These are phyloP conservation scores for Kluyveromyces sp. DNA, from an alignment of 1,139 yeast species.

Conservation along the genomic window DNA sequence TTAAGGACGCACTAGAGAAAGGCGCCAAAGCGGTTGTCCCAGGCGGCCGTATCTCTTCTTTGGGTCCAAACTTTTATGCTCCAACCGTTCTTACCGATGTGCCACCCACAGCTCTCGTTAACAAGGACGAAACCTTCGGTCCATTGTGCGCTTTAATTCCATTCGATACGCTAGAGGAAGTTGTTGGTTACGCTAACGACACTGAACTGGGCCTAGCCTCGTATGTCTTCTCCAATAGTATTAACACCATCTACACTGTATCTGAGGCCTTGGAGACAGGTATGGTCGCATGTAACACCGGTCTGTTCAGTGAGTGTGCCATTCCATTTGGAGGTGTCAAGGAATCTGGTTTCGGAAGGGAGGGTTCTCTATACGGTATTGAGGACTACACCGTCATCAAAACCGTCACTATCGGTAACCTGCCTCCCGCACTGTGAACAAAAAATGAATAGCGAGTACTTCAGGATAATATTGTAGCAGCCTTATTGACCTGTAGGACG, in stretches of 20 bases:
- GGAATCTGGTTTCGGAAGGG: slow-evolving; percentile 78
- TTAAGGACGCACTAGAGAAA: slow-evolving; percentile 63
- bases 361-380: slow-evolving; percentile 68
- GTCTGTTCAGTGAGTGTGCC: slow-evolving; percentile 62
- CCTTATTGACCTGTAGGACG: too few relatives aligned
- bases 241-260: slow-evolving; percentile 55
- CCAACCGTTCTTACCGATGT: slow-evolving; percentile 69
- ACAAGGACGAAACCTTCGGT: slow-evolving; percentile 80
- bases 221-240: slow-evolving; percentile 65
- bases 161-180: slow-evolving; percentile 63
- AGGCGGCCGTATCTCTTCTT: slow-evolving; percentile 57
- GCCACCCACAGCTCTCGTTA: slow-evolving; percentile 54
- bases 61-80: slow-evolving; percentile 70
- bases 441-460: too few relatives aligned
- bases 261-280: slow-evolving; percentile 73
- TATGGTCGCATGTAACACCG: slow-evolving; percentile 76
- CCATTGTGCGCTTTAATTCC: slow-evolving; percentile 76
- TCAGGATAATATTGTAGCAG: too few relatives aligned
- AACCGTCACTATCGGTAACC: slow-evolving; percentile 46
- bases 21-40: slow-evolving; percentile 63
- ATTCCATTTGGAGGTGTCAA: slow-evolving; percentile 78
- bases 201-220: slow-evolving; percentile 71
- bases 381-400: slow-evolving; percentile 67
- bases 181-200: slow-evolving; percentile 58
- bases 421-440: slow-evolving; percentile 12